These are phyloP conservation scores for Aureobasidium subglaciale DNA, from an alignment of 2,329 filamentous ascomycete species.

Conservation along the genomic window DNA sequence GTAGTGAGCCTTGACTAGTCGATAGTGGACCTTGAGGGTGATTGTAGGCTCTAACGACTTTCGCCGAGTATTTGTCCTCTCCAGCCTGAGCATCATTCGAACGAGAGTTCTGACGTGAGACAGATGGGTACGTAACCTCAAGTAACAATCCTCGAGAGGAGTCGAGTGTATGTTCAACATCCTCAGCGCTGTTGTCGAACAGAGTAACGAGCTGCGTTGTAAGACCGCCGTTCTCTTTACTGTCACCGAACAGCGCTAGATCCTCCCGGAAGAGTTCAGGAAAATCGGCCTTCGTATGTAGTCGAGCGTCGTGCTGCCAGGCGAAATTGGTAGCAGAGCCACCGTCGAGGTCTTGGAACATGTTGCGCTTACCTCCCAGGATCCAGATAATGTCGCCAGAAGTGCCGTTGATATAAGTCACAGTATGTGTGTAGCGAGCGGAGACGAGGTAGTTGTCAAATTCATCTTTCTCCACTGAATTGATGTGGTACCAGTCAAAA, in stretches of 20 bases:
- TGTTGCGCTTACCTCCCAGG: conserved; percentile 31
- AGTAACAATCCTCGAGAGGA: conserved; percentile 27
- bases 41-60: conserved; percentile 24
- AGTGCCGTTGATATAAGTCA: conserved; percentile 42
- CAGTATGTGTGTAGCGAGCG: conserved; percentile 41
- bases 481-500: conserved; percentile 51
- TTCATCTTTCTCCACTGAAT: conserved; percentile 47
- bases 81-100: neutral
- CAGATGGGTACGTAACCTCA: conserved; percentile 26
- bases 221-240: conserved; percentile 14
- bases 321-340: conserved; percentile 30
- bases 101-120: too few species aligned
- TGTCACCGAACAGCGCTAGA: neutral
- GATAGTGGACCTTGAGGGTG: conserved; percentile 23
- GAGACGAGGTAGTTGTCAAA: conserved; percentile 50
- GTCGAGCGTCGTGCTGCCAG: conserved; percentile 47
- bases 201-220: conserved; percentile 21
- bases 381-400: conserved; percentile 48
- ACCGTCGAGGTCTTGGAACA: conserved; percentile 23
- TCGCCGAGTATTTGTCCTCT: conserved; percentile 22
- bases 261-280: conserved; percentile 22
- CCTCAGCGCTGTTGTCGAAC: conserved; percentile 45
- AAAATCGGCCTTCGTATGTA: conserved; percentile 39
- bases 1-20: conserved; percentile 23
- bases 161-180: conserved; percentile 25